Conservation (phyloP, 352 stramenopile species). For the Phytophthora macrochlamydospora region DNA sequence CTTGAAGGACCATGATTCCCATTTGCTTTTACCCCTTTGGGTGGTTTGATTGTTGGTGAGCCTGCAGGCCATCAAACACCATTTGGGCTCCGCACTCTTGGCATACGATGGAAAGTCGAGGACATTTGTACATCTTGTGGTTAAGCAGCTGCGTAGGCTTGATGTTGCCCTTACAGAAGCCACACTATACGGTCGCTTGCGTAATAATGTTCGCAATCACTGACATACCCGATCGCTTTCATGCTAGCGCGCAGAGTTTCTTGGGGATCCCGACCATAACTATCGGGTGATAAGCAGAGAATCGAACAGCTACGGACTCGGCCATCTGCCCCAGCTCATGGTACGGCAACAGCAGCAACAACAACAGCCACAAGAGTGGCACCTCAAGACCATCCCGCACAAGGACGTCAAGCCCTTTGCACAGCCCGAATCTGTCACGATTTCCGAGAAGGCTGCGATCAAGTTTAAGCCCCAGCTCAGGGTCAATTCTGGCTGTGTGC, state of each 20-base stretch:
- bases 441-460: conserved; percentile 10
- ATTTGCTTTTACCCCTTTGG: conserved; percentile 14
- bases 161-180: conserved; percentile 31
- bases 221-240: conserved; percentile 30
- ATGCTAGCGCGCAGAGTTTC: conserved; percentile 28
- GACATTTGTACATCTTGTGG: conserved; percentile 39
- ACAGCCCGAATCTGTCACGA: conserved; percentile 10
- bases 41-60: conserved; percentile 25
- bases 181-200: conserved; percentile 28
- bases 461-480: conserved; percentile 16
- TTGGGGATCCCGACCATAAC: conserved; percentile 24
- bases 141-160: conserved; percentile 35
- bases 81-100: conserved; percentile 27
- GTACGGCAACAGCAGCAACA: conserved; percentile 10
- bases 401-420: conserved; percentile 9
- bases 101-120: conserved; percentile 31
- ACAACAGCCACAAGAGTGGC: conserved; percentile 1
- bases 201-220: conserved; percentile 29
- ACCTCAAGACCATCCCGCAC: conserved; percentile 6
- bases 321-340: conserved; percentile 38
- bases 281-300: conserved; percentile 30
- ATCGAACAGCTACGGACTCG: conserved; percentile 33
- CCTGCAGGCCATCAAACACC: conserved; percentile 34
- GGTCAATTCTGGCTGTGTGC: conserved; percentile 7
- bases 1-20: neutral